Percentiles rank a stretch among this genome's conserved stretches.
Evolutionary conservation across 1,284 basidiomycete species (phyloP).

Genomic region (Cryptococcus sp.): DNA sequence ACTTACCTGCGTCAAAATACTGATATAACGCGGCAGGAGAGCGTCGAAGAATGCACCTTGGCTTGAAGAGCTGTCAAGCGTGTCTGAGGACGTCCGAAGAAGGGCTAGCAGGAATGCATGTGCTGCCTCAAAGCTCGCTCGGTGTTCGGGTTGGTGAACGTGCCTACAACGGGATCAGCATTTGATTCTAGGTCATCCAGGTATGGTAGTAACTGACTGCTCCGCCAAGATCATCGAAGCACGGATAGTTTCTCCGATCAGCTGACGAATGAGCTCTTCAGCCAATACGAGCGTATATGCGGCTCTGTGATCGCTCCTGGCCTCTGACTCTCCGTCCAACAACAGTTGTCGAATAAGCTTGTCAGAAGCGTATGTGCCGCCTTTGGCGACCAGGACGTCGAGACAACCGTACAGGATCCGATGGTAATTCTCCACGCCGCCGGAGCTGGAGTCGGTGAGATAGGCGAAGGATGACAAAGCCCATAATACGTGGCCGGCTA

Average conservation of each 20-base stretch:
- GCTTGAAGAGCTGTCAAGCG: conserved; percentile 8
- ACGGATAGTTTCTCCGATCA: conserved; percentile 25
- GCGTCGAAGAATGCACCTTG: conserved; percentile 29
- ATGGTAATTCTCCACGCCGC: conserved; percentile 30
- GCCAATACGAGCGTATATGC: conserved; percentile 30
- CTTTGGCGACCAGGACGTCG: conserved; percentile 32
- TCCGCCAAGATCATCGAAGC: conserved; percentile 28
- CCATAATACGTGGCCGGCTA: conserved; percentile 19
- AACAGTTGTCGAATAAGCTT: conserved; percentile 5
- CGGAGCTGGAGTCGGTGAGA: conserved; percentile 17
- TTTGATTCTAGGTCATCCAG: not conserved
- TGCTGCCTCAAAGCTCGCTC: conserved; percentile 39
- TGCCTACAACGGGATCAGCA: conserved; percentile 27
- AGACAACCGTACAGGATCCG: conserved; percentile 34
- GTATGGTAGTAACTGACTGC: conserved; percentile 19
- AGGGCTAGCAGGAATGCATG: conserved; percentile 36
- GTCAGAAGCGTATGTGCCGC: conserved; percentile 5
- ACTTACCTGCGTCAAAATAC: conserved; percentile 31
- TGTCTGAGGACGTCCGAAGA: conserved; percentile 19
- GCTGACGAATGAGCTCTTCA: conserved; percentile 33
- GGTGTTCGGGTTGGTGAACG: conserved; percentile 22
- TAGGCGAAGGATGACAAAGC: conserved; percentile 29
- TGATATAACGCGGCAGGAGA: conserved; percentile 25
- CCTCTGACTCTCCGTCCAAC: not conserved
- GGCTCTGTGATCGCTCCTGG: conserved; percentile 13